Percentiles rank a stretch among this genome's conserved stretches.
phyloP scores from a whole-genome alignment of 2,329 filamentous ascomycete genomes.

The Sphaerulina musiva region DNA sequence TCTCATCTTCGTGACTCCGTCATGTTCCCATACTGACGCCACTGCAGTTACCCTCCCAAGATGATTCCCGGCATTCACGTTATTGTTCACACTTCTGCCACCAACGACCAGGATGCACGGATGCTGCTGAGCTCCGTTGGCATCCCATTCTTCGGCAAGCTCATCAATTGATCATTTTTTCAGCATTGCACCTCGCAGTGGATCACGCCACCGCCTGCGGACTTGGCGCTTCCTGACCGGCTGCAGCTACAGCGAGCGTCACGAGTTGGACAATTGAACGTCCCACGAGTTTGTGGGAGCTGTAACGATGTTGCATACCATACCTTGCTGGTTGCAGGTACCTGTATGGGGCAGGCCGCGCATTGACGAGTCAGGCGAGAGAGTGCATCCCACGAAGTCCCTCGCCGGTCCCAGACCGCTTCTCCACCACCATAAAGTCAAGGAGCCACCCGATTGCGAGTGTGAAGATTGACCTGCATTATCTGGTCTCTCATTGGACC shows the following conservation, averaged over 20 bases:
- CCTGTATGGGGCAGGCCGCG: neutral
- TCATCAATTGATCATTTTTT: slow-evolving; percentile 43
- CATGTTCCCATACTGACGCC: neutral
- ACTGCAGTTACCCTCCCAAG: slow-evolving; percentile 55
- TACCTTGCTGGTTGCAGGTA: neutral
- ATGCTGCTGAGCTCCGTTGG: slow-evolving; percentile 66
- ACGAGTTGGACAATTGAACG: neutral
- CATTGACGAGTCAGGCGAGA: slow-evolving; percentile 1
- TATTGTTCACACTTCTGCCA: slow-evolving; percentile 76
- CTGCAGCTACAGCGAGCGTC: neutral
- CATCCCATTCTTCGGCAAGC: slow-evolving; percentile 75
- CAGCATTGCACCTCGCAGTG: neutral
- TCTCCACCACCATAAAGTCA: slow-evolving; percentile 2
- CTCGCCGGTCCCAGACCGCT: neutral
- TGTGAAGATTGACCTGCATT: neutral
- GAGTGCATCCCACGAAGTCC: slow-evolving; percentile 1
- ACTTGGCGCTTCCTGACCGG: neutral
- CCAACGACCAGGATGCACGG: slow-evolving; percentile 75
- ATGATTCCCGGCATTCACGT: slow-evolving; percentile 84
- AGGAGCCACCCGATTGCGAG: neutral
- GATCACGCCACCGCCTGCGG: neutral
- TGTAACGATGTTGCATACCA: neutral
- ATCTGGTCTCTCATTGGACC: neutral
- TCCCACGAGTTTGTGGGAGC: neutral
- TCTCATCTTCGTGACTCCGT: neutral